Percentiles rank a stretch among this genome's conserved stretches.
phyloP scores from a whole-genome alignment of 2,329 filamentous ascomycete species.

The Arthroderma uncinatum region DNA sequence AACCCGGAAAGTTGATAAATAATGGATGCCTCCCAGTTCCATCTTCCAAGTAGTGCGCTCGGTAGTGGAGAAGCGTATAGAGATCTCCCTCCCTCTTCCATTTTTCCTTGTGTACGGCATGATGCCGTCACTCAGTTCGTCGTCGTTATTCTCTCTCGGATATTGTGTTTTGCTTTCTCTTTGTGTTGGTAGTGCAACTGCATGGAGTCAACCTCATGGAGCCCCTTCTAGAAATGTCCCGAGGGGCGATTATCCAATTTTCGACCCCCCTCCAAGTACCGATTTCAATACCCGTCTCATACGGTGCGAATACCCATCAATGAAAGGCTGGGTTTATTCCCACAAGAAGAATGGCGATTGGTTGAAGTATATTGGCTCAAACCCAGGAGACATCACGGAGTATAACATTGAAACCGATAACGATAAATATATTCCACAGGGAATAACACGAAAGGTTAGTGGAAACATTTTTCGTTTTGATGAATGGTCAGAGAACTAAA shows the following conservation, averaged over 20 bases:
- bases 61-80: too few relatives aligned
- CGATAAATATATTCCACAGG: constrained; percentile 12
- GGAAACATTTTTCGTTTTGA: background rate
- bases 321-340: constrained; percentile 11
- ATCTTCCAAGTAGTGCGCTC: background rate
- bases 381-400: constrained; percentile 1
- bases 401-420: constrained; percentile 13
- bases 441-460: constrained; percentile 11
- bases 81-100: background rate
- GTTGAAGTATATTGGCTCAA: constrained; percentile 9
- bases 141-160: background rate
- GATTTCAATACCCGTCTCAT: constrained; percentile 11
- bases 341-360: constrained; percentile 10
- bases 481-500: background rate
- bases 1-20: background rate
- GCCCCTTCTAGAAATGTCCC: constrained; percentile 1
- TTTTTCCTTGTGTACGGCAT: background rate
- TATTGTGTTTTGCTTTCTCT: background rate
- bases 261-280: constrained; percentile 8
- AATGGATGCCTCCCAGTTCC: background rate
- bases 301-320: constrained; percentile 10
- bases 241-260: background rate
- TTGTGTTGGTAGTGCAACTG: background rate
- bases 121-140: background rate
- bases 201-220: background rate